These are phyloP conservation scores for Ogataea pilisensis DNA, from an alignment of 805 yeast genomes.

Conservation along the genomic window DNA sequence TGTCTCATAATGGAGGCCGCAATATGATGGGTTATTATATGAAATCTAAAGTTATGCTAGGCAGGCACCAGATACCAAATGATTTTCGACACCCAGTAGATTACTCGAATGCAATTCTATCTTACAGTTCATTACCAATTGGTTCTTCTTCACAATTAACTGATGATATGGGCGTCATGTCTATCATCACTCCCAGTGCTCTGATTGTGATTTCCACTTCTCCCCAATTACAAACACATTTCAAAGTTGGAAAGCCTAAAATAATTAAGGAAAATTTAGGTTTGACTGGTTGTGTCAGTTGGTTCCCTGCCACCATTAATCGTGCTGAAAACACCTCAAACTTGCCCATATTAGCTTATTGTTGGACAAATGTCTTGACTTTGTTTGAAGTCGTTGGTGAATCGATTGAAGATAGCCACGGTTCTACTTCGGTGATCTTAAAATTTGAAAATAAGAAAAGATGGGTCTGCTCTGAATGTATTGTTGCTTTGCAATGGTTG, in stretches of 20 bases:
- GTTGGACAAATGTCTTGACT: slow-evolving; percentile 62
- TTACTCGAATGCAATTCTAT: slow-evolving; percentile 29
- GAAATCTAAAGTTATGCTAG: slow-evolving; percentile 48
- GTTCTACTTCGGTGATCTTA: slow-evolving; percentile 22
- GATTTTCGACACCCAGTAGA: slow-evolving; percentile 3
- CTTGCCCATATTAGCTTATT: slow-evolving; percentile 54
- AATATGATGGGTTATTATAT: slow-evolving; percentile 49
- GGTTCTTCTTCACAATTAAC: slow-evolving; percentile 52
- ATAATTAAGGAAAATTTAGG: slow-evolving; percentile 27
- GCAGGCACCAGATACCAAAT: slow-evolving; percentile 33
- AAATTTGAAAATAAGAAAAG: slow-evolving; percentile 38
- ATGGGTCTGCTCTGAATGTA: slow-evolving; percentile 43
- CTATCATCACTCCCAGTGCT: slow-evolving; percentile 50
- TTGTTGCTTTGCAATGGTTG: slow-evolving; percentile 58
- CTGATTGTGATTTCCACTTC: slow-evolving; percentile 52
- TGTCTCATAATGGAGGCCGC: slow-evolving; percentile 61
- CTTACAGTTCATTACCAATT: slow-evolving; percentile 51
- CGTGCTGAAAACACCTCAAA: slow-evolving; percentile 25
- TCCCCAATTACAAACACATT: slow-evolving; percentile 49
- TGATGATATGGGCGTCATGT: slow-evolving; percentile 56
- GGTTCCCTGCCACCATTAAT: slow-evolving; percentile 55
- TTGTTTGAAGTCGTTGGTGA: slow-evolving; percentile 46
- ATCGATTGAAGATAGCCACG: slow-evolving; percentile 22
- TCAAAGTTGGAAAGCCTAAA: slow-evolving; percentile 48
- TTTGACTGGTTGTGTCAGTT: slow-evolving; percentile 45